Evolutionary conservation across 441 rosid species (phyloP).

Genomic region (Aleurites moluccanus): DNA sequence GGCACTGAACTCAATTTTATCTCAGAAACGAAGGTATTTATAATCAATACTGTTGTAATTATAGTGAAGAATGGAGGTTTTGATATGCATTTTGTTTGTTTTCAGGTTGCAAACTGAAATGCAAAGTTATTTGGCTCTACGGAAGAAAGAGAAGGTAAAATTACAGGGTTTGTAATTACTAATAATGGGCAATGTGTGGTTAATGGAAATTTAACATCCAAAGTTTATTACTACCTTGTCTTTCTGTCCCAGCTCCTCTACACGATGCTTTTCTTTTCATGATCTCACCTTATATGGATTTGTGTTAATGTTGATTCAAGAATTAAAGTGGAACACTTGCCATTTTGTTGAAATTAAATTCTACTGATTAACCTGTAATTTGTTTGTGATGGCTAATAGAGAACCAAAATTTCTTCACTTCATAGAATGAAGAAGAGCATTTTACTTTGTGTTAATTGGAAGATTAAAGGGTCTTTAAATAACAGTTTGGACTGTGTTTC

Average conservation of each 20-base stretch:
- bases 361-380: background rate
- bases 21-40: constrained; percentile 72
- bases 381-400: background rate
- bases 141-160: constrained; percentile 71
- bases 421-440: background rate
- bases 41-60: constrained; percentile 23
- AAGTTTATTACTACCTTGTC: background rate
- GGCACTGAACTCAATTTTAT: constrained; percentile 68
- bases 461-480: background rate
- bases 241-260: background rate
- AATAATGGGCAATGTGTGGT: background rate
- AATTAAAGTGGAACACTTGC: background rate
- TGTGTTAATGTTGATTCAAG: background rate
- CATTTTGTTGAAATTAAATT: background rate
- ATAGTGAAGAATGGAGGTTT: constrained; percentile 14
- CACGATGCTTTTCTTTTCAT: background rate
- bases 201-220: background rate
- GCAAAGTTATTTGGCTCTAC: constrained; percentile 57
- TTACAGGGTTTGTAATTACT: background rate
- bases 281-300: background rate
- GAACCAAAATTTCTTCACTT: background rate
- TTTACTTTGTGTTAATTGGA: background rate
- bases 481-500: background rate
- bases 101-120: constrained; percentile 81
- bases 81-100: constrained; percentile 12